Evolutionary conservation across 1,139 yeast species (phyloP).

Genomic region (Spathaspora sp.): DNA sequence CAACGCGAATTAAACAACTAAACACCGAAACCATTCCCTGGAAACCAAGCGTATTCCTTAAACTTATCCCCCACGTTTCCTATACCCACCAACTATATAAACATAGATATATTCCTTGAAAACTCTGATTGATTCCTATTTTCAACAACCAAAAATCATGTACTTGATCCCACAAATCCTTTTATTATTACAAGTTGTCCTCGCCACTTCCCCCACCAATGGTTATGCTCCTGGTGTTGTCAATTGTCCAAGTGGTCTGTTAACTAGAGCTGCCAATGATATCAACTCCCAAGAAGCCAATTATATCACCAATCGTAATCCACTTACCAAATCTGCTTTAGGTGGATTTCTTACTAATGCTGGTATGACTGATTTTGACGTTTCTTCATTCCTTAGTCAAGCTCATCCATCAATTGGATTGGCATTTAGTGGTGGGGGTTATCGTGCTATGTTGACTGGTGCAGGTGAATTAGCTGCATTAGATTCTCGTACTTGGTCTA

Average conservation of each 20-base stretch:
- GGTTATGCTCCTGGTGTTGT: constrained; percentile 66
- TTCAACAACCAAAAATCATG: background rate
- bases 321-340: constrained; percentile 52
- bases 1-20: background rate
- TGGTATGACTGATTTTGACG: constrained; percentile 59
- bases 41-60: no score
- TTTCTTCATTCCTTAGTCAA: constrained; percentile 38
- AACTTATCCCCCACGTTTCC: background rate
- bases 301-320: constrained; percentile 51
- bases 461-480: constrained; percentile 42
- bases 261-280: constrained; percentile 37
- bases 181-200: constrained; percentile 2
- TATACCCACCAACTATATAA: background rate
- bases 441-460: constrained; percentile 45
- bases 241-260: constrained; percentile 46
- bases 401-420: constrained; percentile 31
- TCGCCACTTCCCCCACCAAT: constrained; percentile 48
- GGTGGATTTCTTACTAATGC: constrained; percentile 56
- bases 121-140: background rate
- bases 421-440: constrained; percentile 49
- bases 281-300: constrained; percentile 36
- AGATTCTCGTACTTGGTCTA: constrained; percentile 33
- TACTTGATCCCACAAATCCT: background rate
- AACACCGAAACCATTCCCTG: no score
- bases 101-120: background rate